Evolutionary conservation across 345 rosid genomes (phyloP).

Genomic region (Eucalyptus marginata): DNA sequence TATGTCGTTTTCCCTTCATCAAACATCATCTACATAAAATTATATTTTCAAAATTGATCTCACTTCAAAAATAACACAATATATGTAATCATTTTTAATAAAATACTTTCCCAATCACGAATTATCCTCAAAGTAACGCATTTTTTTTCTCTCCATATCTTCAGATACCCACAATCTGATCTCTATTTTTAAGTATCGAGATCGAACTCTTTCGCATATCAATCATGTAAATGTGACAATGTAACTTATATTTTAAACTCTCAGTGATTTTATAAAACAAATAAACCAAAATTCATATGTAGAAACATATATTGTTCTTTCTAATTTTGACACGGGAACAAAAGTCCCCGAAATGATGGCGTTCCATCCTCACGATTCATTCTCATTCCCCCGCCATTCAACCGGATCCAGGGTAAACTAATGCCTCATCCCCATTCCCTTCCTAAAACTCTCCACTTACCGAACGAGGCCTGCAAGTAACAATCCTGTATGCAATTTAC

Average conservation of each 20-base stretch:
- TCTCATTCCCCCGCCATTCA: not conserved
- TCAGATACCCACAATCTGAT: not conserved
- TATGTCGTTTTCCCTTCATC: fast-evolving
- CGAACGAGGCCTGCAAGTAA: not conserved
- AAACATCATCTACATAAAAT: not conserved
- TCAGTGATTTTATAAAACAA: not conserved
- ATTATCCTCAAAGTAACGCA: not conserved
- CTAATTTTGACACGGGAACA: not conserved
- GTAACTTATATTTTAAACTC: not conserved
- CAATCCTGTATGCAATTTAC: not conserved
- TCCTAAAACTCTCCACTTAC: not conserved
- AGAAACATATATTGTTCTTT: not conserved
- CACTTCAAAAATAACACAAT: not conserved
- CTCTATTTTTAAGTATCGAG: not conserved
- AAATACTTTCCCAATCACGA: not conserved
- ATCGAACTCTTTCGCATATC: not conserved
- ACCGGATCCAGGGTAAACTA: not conserved
- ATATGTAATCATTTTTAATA: not conserved
- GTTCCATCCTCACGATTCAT: not conserved
- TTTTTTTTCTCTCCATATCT: not conserved
- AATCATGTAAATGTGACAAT: not conserved
- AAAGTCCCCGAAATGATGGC: not conserved
- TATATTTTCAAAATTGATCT: not conserved
- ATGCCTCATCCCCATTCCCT: not conserved
- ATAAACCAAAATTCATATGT: not conserved